These are phyloP conservation scores for Yamadazyma sp. DNA, from an alignment of 1,139 yeast genomes.

Conservation along the genomic window DNA sequence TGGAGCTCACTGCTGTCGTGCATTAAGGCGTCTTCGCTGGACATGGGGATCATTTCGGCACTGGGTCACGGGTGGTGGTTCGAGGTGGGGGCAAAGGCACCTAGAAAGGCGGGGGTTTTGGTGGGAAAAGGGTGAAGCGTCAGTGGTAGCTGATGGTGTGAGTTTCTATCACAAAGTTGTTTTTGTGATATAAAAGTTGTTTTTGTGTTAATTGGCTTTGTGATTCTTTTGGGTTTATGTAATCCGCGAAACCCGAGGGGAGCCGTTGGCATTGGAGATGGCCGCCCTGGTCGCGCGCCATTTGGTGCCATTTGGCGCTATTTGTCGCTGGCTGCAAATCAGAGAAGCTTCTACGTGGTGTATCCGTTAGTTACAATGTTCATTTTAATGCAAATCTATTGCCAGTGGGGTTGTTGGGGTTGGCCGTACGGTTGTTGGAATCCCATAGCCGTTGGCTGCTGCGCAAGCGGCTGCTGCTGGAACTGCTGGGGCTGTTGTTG, in stretches of 20 bases:
- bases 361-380: neutral
- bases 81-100: neutral
- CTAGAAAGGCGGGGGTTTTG: too few relatives aligned
- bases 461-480: constrained; percentile 7
- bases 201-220: constrained; percentile 17
- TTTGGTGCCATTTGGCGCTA: too few relatives aligned
- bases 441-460: constrained; percentile 13
- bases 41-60: neutral
- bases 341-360: too few relatives aligned
- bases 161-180: constrained; percentile 5
- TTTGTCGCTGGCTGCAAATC: too few relatives aligned
- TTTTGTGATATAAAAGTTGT: constrained; percentile 19
- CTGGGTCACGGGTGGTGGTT: too few relatives aligned
- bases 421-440: constrained; percentile 14
- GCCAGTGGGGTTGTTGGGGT: constrained; percentile 9
- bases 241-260: too few relatives aligned
- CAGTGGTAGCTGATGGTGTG: neutral
- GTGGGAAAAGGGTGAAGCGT: too few relatives aligned
- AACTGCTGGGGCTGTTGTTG: constrained; percentile 4
- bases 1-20: neutral
- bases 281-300: too few relatives aligned
- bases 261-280: too few relatives aligned
- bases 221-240: constrained; percentile 1
- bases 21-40: constrained; percentile 2
- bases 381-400: constrained; percentile 3